A percentile compares a stretch with the other conserved stretches of the same genome.
These are phyloP conservation scores for Ballota nigra DNA, from an alignment of 257 asterid species.

Conservation along the genomic window DNA sequence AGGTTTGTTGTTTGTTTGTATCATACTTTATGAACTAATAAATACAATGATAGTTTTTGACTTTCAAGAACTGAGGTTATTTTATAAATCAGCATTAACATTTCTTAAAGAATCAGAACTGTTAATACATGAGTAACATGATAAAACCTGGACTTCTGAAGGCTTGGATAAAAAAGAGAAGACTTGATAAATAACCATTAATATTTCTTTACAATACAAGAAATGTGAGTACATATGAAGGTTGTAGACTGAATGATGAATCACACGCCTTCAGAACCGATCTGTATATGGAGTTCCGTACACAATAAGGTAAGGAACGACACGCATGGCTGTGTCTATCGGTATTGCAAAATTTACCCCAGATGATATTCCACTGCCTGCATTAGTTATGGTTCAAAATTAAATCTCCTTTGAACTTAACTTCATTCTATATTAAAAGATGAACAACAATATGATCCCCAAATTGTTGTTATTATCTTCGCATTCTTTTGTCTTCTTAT, in stretches of 20 bases:
- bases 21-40: neutral
- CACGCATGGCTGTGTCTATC: constrained; percentile 59
- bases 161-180: neutral
- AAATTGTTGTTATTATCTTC: neutral
- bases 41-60: neutral
- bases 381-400: constrained; percentile 17
- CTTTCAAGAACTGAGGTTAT: neutral
- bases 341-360: constrained; percentile 93
- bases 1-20: neutral
- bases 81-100: neutral
- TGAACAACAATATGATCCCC: neutral
- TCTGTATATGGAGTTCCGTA: constrained; percentile 72
- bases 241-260: neutral
- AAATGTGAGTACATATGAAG: neutral
- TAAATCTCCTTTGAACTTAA: neutral
- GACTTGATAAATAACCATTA: neutral
- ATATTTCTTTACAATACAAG: neutral
- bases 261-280: constrained; percentile 38
- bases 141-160: neutral
- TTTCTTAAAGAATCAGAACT: neutral
- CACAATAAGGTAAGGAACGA: constrained; percentile 70
- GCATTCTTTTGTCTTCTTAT: no score
- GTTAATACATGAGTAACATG: neutral
- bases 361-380: constrained; percentile 82
- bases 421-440: neutral